Percentiles rank a stretch among this genome's conserved stretches.
Evolutionary conservation across 768 basidiomycete genomes (phyloP).

Genomic region (Pisolithus tinctorius): DNA sequence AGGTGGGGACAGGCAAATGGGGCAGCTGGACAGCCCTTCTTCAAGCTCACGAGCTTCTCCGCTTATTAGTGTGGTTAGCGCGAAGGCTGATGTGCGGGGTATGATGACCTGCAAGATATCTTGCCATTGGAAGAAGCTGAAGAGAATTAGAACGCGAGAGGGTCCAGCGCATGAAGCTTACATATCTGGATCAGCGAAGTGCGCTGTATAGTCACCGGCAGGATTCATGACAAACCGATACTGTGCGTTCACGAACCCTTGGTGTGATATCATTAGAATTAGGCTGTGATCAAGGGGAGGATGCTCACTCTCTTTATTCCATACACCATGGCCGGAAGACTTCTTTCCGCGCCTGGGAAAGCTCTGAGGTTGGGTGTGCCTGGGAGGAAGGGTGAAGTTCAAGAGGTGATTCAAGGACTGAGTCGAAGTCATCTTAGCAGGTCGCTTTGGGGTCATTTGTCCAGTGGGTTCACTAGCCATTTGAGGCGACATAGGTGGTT

Average conservation of each 20-base stretch:
- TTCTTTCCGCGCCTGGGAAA: conserved; percentile 74
- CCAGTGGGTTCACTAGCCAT: conserved; percentile 21
- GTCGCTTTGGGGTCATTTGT: conserved; percentile 46
- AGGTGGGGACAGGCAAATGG: conserved; percentile 91
- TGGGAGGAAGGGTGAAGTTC: conserved; percentile 88
- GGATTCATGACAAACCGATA: conserved; percentile 96
- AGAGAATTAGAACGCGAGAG: neutral
- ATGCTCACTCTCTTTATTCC: conserved; percentile 92
- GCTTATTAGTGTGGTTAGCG: conserved; percentile 46
- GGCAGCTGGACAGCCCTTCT: conserved; percentile 73
- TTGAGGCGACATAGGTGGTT: conserved; percentile 21
- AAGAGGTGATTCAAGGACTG: conserved; percentile 79
- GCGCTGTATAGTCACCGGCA: conserved; percentile 84
- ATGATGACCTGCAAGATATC: conserved; percentile 94
- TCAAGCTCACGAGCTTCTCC: conserved; percentile 37
- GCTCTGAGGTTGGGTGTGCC: conserved; percentile 57
- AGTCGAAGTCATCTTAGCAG: conserved; percentile 60
- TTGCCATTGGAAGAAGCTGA: conserved; percentile 91
- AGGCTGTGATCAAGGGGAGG: conserved; percentile 8
- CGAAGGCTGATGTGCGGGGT: conserved; percentile 72
- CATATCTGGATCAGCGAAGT: conserved; percentile 98
- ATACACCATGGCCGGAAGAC: conserved; percentile 55
- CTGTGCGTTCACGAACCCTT: conserved; percentile 93
- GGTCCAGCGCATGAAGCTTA: conserved; percentile 33
- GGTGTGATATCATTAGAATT: conserved; percentile 10